These are phyloP conservation scores for Capronia epimyces DNA, from an alignment of 2,329 filamentous ascomycete genomes.

Conservation along the genomic window DNA sequence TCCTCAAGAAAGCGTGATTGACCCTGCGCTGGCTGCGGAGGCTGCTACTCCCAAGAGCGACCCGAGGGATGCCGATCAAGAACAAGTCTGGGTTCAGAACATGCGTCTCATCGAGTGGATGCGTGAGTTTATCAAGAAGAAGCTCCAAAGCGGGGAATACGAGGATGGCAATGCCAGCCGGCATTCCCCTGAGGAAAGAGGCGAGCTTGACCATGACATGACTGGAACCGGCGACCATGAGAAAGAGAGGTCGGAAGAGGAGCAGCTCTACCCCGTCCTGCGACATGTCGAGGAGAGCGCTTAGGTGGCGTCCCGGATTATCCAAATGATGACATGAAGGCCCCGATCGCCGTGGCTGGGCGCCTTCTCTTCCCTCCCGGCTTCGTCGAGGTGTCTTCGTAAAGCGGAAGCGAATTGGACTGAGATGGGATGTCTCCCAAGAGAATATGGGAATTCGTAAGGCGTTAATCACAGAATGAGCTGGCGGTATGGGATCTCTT, in stretches of 20 bases:
- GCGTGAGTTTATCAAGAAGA: slow-evolving; percentile 52
- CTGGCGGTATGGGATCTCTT: too few relatives aligned
- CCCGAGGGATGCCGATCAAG: slow-evolving; percentile 33
- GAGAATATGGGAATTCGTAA: too few relatives aligned
- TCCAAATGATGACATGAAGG: neutral
- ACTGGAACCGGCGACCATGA: slow-evolving; percentile 33
- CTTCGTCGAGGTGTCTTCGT: too few relatives aligned
- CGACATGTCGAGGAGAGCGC: slow-evolving; percentile 25
- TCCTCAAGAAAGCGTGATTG: slow-evolving; percentile 26
- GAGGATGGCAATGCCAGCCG: slow-evolving; percentile 29
- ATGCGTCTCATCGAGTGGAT: slow-evolving; percentile 59
- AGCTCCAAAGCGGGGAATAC: slow-evolving; percentile 51
- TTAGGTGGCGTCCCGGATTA: slow-evolving; percentile 2
- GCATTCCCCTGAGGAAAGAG: slow-evolving; percentile 33
- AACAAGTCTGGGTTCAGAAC: slow-evolving; percentile 55
- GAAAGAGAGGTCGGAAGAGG: slow-evolving; percentile 27
- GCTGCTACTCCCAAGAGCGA: slow-evolving; percentile 27
- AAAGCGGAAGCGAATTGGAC: too few relatives aligned
- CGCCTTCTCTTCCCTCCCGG: too few relatives aligned
- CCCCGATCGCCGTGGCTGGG: too few relatives aligned
- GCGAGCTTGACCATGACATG: slow-evolving; percentile 43
- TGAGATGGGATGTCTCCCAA: too few relatives aligned
- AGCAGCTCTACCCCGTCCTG: slow-evolving; percentile 29
- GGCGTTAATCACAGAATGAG: too few relatives aligned
- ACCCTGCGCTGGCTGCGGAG: slow-evolving; percentile 26